Percentiles rank a stretch among this genome's conserved stretches.
These are phyloP conservation scores for Fusarium abutilonis DNA, from an alignment of 2,329 filamentous ascomycete species.

Conservation along the genomic window DNA sequence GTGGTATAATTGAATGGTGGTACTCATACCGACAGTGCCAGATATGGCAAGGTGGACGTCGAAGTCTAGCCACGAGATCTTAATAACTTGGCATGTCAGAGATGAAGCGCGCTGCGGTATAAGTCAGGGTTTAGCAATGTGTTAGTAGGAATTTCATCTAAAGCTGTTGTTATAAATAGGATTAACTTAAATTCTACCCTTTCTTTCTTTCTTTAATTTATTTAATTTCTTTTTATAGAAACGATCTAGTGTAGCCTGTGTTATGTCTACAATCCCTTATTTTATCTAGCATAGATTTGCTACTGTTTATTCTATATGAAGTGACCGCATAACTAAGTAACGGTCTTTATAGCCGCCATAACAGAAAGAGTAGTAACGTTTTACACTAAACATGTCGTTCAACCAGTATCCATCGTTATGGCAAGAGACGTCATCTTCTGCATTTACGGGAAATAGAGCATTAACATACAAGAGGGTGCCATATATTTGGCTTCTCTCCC, in stretches of 20 bases:
- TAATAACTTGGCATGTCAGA: neutral
- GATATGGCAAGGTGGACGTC: neutral
- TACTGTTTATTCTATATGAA: neutral
- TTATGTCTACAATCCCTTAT: neutral
- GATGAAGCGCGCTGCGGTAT: neutral
- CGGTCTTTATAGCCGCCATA: neutral
- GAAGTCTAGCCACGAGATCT: neutral
- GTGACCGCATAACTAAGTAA: neutral
- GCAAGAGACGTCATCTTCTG: neutral
- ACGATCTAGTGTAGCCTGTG: neutral
- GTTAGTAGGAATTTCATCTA: neutral
- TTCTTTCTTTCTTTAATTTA: neutral
- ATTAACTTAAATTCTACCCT: neutral
- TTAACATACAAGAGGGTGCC: neutral
- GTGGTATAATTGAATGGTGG: slow-evolving; percentile 14
- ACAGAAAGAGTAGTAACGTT: neutral
- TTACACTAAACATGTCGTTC: neutral
- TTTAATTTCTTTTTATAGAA: neutral
- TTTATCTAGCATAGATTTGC: neutral
- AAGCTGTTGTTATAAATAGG: neutral
- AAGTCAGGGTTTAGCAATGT: neutral
- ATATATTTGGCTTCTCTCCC: neutral
- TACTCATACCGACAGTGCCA: slow-evolving; percentile 3
- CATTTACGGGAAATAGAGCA: neutral
- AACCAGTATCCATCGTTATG: neutral